Evolutionary conservation across 441 rosid genomes (phyloP), one percentile per base, ranked within the genome.

Genomic region (Erysimum cheiri): DNA sequence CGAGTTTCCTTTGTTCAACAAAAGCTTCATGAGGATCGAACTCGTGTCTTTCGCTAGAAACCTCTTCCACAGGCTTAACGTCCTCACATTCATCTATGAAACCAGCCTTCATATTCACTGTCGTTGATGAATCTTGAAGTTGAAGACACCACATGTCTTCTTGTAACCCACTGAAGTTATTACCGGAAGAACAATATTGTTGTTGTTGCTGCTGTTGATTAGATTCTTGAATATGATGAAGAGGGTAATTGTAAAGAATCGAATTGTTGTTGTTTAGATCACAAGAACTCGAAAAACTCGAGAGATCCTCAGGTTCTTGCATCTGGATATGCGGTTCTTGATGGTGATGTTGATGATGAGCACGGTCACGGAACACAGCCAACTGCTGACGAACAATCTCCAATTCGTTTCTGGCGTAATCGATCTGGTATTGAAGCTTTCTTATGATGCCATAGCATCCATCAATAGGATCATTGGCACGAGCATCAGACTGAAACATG

Each of bases 381-480:
- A 94, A 59, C 24, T 94, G 99, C 15, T 93, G 92, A 57, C 79
- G 89, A 74, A 95, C 95, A 5, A 92, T 66, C 35, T 90, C 92
- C 9, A 92, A 88, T 67, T 95, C 97, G 9, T 86, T 88, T 73
- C 83, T 83, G 12, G 50, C 77, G 53, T 67, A 85, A 2, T 88
- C 91, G 19, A 95, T 89, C 72, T 92, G 85, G 3, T 82, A 82
- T 17, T 92, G 95, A n/a, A 90, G 94, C 13, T 89, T 84, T 9
- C 82, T 77, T 1, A 92, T 80, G 61, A 95, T 87, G 6, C 86
- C 36, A 75, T 72, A 88, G 55, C 99, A 95, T 0, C 99, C 99
- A 0, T 89, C 88, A 2, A 95, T 83, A 1, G 98, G 99, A 58
- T 95, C 99, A n/a, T 53, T 82, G 6, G 97, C 96, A 0, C 99